Evolutionary conservation across 495 filamentous ascomycete species (phyloP).

Genomic region (Aspergillus olivimuriae): DNA sequence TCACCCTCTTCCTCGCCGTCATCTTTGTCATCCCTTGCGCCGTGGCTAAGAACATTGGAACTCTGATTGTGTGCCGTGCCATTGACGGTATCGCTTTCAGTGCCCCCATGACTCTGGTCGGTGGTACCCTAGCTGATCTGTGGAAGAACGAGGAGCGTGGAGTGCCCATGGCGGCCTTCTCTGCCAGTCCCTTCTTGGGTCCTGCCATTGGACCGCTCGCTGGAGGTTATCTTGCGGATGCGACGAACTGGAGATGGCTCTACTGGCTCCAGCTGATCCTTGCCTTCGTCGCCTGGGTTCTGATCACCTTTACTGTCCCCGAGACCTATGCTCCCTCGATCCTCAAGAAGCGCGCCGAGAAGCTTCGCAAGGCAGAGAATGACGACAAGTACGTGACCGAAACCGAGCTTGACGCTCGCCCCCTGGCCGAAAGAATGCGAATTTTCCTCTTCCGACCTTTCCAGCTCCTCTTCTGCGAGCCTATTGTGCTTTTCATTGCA

Average conservation of each 20-base stretch:
- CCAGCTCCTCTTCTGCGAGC: slow-evolving; percentile 71
- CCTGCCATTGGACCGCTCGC: slow-evolving; percentile 67
- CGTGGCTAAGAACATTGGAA: slow-evolving; percentile 65
- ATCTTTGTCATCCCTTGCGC: slow-evolving; percentile 75
- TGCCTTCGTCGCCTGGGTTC: slow-evolving; percentile 54
- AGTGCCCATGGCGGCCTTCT: slow-evolving; percentile 82
- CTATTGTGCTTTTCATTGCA: slow-evolving; percentile 71
- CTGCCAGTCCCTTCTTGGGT: slow-evolving; percentile 70
- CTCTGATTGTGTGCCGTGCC: slow-evolving; percentile 62
- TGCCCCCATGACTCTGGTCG: slow-evolving; percentile 77
- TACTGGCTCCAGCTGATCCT: slow-evolving; percentile 81
- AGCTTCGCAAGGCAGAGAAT: slow-evolving; percentile 61
- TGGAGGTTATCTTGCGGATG: slow-evolving; percentile 67
- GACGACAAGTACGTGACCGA: slow-evolving; percentile 61
- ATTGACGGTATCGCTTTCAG: slow-evolving; percentile 80
- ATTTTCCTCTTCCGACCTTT: slow-evolving; percentile 71
- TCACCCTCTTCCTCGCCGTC: slow-evolving; percentile 54
- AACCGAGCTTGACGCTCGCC: slow-evolving; percentile 62
- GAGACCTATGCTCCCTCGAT: slow-evolving; percentile 75
- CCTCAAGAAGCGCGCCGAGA: slow-evolving; percentile 56
- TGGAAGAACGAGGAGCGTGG: slow-evolving; percentile 79
- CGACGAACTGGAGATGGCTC: slow-evolving; percentile 72
- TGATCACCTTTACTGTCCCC: slow-evolving; percentile 74
- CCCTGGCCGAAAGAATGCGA: slow-evolving; percentile 53
- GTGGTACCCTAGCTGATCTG: slow-evolving; percentile 72